A percentile compares a stretch with the other conserved stretches of the same genome.
These are phyloP conservation scores for Hydnomerulius pinastri DNA, from an alignment of 768 basidiomycete species.

Conservation along the genomic window DNA sequence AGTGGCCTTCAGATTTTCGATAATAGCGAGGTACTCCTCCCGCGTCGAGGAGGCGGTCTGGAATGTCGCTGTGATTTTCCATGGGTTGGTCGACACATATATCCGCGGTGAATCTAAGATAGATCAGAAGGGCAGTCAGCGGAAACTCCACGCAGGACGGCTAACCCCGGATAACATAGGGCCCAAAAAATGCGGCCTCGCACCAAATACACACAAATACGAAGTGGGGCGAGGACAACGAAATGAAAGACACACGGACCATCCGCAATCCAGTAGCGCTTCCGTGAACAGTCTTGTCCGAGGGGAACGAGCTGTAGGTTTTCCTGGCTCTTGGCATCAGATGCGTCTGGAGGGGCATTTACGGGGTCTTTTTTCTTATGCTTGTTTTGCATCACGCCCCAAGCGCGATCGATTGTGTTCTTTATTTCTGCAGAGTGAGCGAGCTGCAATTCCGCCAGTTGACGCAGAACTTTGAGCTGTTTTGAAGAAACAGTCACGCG, in stretches of 20 bases:
- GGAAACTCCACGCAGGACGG: conserved; percentile 33
- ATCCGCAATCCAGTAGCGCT: conserved; percentile 86
- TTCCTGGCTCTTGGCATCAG: conserved; percentile 67
- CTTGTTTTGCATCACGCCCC: conserved; percentile 83
- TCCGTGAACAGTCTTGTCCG: conserved; percentile 74
- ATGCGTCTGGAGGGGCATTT: conserved; percentile 53
- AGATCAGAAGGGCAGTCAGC: conserved; percentile 34
- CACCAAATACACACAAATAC: conserved; percentile 78
- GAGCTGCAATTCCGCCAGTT: conserved; percentile 84
- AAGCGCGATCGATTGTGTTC: conserved; percentile 75
- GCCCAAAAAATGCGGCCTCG: conserved; percentile 48
- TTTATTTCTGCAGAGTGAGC: conserved; percentile 69
- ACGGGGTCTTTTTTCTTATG: conserved; percentile 78
- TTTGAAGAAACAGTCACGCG: conserved; percentile 25
- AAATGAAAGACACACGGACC: conserved; percentile 66
- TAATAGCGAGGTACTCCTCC: conserved; percentile 67
- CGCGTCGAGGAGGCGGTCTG: conserved; percentile 68
- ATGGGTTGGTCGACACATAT: conserved; percentile 85
- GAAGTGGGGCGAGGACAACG: conserved; percentile 31
- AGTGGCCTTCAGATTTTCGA: conserved; percentile 59
- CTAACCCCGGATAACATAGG: conserved; percentile 40
- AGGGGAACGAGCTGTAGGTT: conserved; percentile 66
- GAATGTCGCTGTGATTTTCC: conserved; percentile 84
- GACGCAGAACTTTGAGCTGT: conserved; percentile 80
- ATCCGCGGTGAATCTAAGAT: conserved; percentile 80